Evolutionary conservation across 1,284 basidiomycete genomes (phyloP), one percentile per base, ranked within the genome.

Genomic region (Limonomyces culmigenus): DNA sequence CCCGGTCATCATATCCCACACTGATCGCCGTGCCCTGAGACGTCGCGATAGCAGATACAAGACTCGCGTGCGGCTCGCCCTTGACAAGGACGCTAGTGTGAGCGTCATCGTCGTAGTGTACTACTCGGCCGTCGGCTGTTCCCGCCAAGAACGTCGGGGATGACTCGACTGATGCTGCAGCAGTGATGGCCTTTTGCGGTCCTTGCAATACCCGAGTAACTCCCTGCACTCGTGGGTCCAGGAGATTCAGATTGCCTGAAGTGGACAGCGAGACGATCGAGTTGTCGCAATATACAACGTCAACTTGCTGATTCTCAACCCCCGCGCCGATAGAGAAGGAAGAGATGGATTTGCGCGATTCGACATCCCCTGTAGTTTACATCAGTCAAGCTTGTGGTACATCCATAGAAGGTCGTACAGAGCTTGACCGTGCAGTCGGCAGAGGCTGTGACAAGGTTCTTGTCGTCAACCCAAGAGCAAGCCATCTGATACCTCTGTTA

Each of bases 341-440:
- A 19, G 66, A 70, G 6, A 70, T 57, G 3, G 70, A 64, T 50
- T 85, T 79, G 38, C 64, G 63, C 0, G 73, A 66, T 47, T 78
- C 71, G 0, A 79, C 72, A 44, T 93, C 86, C 89, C 85, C 83
- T 87, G 38, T 2, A 18, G 17, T 12, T 18, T 14, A 15, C 15
- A 36, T 16, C 17, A 1, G n/a, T 16, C 25, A 23, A 13, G 16
- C 12, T 25, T 21, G 27, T 38, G 34, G 20, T 23, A 21, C 16
- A 25, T 15, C 11, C 37, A 19, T 40, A 18, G 14, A 19, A 17
- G n/a, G 15, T 48, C 75, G 48, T 49, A 85, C 89, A 96, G 3
- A 93, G 57, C 47, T 86, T 86, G 32, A 92, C 86, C 1, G 79
- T 79, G 38, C 83, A 73, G 52, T 98, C 93, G 3, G 86, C 86